Evolutionary conservation across 192 early-diverging fungal genomes (phyloP).

Genomic region (Pecoramyces ruminantium): DNA sequence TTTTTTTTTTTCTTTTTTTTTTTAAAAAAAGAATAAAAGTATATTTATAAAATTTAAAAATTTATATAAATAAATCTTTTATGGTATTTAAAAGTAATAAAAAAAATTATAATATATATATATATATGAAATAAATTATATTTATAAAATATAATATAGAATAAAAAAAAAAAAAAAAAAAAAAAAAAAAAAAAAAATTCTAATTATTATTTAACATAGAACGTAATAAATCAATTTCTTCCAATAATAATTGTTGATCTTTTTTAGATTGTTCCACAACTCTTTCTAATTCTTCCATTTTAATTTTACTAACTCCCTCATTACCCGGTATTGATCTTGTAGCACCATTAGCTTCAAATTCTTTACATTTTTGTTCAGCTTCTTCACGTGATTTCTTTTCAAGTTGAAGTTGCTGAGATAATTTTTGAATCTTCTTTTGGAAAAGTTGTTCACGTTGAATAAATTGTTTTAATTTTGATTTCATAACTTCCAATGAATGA

Average conservation of each 20-base stretch:
- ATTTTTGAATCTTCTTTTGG: background rate
- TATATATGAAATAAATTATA: too few species aligned
- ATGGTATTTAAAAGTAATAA: too few species aligned
- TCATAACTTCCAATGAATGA: background rate
- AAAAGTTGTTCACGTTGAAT: background rate
- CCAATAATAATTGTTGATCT: background rate
- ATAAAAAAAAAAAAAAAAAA: background rate
- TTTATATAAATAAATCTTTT: too few species aligned
- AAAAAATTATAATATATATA: too few species aligned
- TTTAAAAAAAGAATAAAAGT: too few species aligned
- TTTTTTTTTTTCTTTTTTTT: too few species aligned
- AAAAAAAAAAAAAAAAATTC: background rate
- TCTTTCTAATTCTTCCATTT: background rate
- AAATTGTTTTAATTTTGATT: background rate
- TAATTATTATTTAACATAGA: background rate
- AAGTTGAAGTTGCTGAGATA: background rate
- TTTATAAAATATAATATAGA: background rate
- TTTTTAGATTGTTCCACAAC: background rate
- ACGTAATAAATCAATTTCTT: background rate
- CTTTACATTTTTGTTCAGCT: background rate
- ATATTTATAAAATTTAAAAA: too few species aligned
- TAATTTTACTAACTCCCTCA: background rate
- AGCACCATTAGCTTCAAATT: background rate
- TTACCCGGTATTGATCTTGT: background rate
- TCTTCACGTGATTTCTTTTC: background rate